Evolutionary conservation across 176 grass and related monocot species (phyloP), one percentile per base, ranked within the genome.

Genomic region (Leersia perrieri): DNA sequence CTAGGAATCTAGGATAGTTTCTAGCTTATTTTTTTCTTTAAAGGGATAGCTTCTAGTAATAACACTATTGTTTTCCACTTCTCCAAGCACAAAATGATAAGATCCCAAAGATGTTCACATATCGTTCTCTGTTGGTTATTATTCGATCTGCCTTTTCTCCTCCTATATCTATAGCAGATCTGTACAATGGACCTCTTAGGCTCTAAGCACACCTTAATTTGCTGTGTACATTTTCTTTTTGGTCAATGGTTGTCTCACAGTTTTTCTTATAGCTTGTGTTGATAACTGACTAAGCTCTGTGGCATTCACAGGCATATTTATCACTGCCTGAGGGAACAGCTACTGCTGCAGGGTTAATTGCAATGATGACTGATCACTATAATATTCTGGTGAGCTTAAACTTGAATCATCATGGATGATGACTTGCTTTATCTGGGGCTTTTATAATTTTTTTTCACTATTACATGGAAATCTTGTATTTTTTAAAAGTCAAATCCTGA

Each of bases 361-460:
- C 95, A 53, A 98, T 94, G 95, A 98, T 98, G 95, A 98, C 88
- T 2, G 95, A 98, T 67, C 92, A 95, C 72, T 95, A 93, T 80
- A 95, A 92, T 83, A 95, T 91, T 89, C 45, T 93, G 88, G 96
- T 98, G 72, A 93, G 77, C 71, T 83, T 85, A 85, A 55, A 76
- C 68, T 87, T 72, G 78, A 87, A 76, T 62, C 22, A 6, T 35
- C 70, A 41, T 77, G 66, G 5, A 63, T 20, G 55, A 55, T 8
- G 22, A 39, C 28, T 77, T 73, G 28, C 40, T 75, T 55, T 65
- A 33, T 33, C n/a, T 65, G 62, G 33, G 31, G 39, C 5, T 68
- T 61, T 32, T 86, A 34, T 63, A 70, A 11, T 77, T 82, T 12
- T 67, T 67, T 44, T 60, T 73, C 75, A 73, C 3, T 8, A 63